Conservation (phyloP, 2,329 filamentous ascomycete genomes). For the Aspergillus arachidicola region DNA sequence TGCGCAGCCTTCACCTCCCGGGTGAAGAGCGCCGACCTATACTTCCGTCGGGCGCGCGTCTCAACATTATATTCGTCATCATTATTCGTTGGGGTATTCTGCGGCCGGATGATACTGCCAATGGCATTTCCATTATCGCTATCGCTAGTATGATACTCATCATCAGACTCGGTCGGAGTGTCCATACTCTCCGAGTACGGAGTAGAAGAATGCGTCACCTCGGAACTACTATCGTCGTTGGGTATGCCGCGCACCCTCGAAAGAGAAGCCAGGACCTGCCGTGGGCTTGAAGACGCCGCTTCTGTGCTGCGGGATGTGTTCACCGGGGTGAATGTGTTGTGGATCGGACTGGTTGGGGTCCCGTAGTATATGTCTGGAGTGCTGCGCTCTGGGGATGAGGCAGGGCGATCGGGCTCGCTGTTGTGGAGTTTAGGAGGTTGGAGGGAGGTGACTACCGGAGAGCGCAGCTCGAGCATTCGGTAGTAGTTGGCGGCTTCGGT, state of each 20-base stretch:
- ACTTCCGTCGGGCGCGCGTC: conserved; percentile 11
- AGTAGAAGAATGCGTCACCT: not conserved
- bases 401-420: conserved; percentile 8
- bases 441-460: not conserved
- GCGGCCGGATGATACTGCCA: conserved; percentile 14
- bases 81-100: not conserved
- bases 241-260: conserved; percentile 9
- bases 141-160: conserved; percentile 24
- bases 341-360: conserved; percentile 45
- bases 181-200: conserved; percentile 9
- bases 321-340: conserved; percentile 44
- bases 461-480: conserved; percentile 32
- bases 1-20: conserved; percentile 41
- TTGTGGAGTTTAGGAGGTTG: not conserved
- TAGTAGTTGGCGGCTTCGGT: conserved; percentile 41
- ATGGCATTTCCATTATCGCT: conserved; percentile 24
- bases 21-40: conserved; percentile 25
- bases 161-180: conserved; percentile 19
- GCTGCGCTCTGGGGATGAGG: conserved; percentile 40
- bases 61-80: conserved; percentile 4
- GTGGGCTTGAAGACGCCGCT: conserved; percentile 15
- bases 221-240: conserved; percentile 16
- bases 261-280: conserved; percentile 27
- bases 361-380: conserved; percentile 37
- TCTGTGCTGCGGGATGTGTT: conserved; percentile 41